Base-by-base conservation (phyloP, 2,329 filamentous ascomycete species). In the Penicillium rolfsii region DNA sequence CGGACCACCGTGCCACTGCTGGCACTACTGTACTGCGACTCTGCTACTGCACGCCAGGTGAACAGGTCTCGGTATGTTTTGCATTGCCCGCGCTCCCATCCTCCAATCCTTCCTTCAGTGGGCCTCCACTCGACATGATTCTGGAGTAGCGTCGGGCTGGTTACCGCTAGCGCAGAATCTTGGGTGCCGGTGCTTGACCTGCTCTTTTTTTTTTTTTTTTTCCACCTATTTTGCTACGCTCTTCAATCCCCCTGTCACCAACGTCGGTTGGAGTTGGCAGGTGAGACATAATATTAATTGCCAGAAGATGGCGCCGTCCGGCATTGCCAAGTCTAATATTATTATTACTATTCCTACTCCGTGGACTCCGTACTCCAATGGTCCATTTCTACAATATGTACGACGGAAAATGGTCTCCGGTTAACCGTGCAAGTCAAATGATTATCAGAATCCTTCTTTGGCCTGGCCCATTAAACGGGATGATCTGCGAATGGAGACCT, bases 251-350 rank as follows among this genome's bases (percentile, higher is more conserved):
- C 61, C 61, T 22, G 19, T 22, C 19, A 22, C 19, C 19, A 22
- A 22, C 19, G 56, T 61, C 57, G n/a, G 59, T 59, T 63, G 52
- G 57, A 59, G 45, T 63, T 60, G 43, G 58, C 28, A 55, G 58
- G 65, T 69, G 64, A 69, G 65, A 69, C 67, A 69, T 53, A 36
- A 38, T 16, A 24, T 12, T n/a, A 28, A 26, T 66, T 46, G 46
- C 57, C 40, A 43, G 38, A 7, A 1, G 52, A 54, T 14, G 52
- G 52, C 36, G 38, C 16, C 35, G 24, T 26, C 52, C 43, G 52
- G 57, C 41, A 41, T 41, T 43, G 36, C 52, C 38, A 54, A 54
- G 52, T 54, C 52, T 30, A 30, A n/a, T 41, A 41, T 40, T 19
- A 38, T 28, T 35, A 38, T 12, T 22, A 22, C 19, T 22, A 22